A percentile compares a stretch with the other conserved stretches of the same genome.
Conservation (phyloP, 2,329 filamentous ascomycete species). For the Rachicladosporium sp. region DNA sequence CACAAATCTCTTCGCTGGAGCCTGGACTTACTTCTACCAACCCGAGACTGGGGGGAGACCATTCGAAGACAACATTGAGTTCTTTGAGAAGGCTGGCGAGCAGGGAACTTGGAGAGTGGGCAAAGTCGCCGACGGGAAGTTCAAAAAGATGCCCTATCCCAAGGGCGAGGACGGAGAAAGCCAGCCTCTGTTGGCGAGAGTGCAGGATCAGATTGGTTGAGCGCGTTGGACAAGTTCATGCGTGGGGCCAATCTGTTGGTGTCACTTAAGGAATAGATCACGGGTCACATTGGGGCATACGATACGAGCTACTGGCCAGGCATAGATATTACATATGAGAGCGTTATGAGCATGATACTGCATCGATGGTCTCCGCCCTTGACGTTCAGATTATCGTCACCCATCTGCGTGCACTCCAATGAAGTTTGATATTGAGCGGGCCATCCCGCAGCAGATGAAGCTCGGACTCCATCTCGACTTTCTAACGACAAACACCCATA, state of each 20-base stretch:
- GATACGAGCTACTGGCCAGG: too few relatives aligned
- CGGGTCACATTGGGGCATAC: too few relatives aligned
- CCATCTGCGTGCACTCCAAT: too few relatives aligned
- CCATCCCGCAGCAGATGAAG: too few relatives aligned
- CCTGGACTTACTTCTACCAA: slow-evolving; percentile 40
- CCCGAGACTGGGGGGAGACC: slow-evolving; percentile 46
- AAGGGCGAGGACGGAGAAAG: slow-evolving; percentile 31
- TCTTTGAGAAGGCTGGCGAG: slow-evolving; percentile 42
- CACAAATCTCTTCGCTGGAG: slow-evolving; percentile 43
- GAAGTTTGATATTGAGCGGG: too few relatives aligned
- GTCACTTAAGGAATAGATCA: not conserved
- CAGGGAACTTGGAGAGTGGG: slow-evolving; percentile 41
- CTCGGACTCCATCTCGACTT: too few relatives aligned
- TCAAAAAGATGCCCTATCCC: slow-evolving; percentile 31
- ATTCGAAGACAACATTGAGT: slow-evolving; percentile 49
- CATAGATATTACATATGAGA: too few relatives aligned
- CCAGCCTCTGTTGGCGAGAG: slow-evolving; percentile 32
- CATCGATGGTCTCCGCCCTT: too few relatives aligned
- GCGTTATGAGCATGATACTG: too few relatives aligned
- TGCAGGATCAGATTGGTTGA: slow-evolving; percentile 29
- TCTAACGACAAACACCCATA: too few relatives aligned
- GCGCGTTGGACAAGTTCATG: not conserved
- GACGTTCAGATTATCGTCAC: too few relatives aligned
- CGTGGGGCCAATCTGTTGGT: not conserved
- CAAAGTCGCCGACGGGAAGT: slow-evolving; percentile 42